Conservation (phyloP, 352 stramenopile genomes). For the Phytophthora brassicae region DNA sequence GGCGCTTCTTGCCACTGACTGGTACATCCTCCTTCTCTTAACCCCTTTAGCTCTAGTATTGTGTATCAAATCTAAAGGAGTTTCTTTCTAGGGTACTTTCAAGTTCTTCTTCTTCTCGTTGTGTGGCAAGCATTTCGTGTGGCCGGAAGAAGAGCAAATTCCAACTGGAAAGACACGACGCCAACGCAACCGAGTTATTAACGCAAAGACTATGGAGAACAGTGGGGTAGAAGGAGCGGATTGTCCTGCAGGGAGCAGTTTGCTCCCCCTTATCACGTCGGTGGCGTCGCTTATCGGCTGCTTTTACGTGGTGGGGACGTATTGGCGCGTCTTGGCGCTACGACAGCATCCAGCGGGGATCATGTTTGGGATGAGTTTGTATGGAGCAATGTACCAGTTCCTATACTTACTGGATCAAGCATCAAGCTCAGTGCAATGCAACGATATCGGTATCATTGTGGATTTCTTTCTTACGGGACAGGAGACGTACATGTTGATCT, state of each 20-base stretch:
- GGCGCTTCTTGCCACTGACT: slow-evolving; percentile 24
- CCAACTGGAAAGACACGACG: slow-evolving; percentile 2
- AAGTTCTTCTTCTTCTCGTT: no score
- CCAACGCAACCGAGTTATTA: no score
- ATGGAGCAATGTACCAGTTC: slow-evolving; percentile 82
- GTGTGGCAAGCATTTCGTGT: slow-evolving; percentile 1
- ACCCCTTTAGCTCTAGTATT: no score
- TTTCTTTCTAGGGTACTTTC: slow-evolving; percentile 30
- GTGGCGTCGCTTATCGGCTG: slow-evolving; percentile 69
- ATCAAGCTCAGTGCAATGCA: slow-evolving; percentile 49
- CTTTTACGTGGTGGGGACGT: slow-evolving; percentile 78
- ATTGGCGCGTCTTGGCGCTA: slow-evolving; percentile 62
- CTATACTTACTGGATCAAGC: slow-evolving; percentile 66
- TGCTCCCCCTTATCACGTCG: slow-evolving; percentile 68
- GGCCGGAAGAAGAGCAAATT: not conserved
- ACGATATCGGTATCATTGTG: slow-evolving; percentile 64
- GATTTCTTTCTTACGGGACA: slow-evolving; percentile 85
- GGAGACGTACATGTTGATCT: slow-evolving; percentile 89
- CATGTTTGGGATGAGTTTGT: slow-evolving; percentile 87
- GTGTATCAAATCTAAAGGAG: no score
- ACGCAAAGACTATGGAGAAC: slow-evolving; percentile 19
- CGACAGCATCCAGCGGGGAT: slow-evolving; percentile 81
- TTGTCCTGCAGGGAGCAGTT: slow-evolving; percentile 45
- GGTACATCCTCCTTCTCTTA: slow-evolving; percentile 20
- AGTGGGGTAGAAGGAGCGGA: slow-evolving; percentile 17